Percentiles rank a stretch among this genome's conserved stretches.
These are phyloP conservation scores for Gautieria morchelliformis DNA, from an alignment of 768 basidiomycete genomes.

Conservation along the genomic window DNA sequence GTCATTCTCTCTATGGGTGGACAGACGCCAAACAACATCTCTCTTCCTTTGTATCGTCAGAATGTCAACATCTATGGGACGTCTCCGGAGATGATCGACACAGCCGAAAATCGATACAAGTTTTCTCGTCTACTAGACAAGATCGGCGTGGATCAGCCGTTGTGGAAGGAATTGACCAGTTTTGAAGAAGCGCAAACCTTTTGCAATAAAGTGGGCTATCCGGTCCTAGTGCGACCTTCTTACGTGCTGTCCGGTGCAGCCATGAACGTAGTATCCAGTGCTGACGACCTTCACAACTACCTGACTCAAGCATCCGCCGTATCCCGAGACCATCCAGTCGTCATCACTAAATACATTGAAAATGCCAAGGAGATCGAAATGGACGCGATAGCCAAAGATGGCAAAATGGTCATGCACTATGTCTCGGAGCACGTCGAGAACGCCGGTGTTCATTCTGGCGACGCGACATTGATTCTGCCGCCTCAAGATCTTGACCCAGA, in stretches of 20 bases:
- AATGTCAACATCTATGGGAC: slow-evolving; percentile 99
- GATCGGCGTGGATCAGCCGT: slow-evolving; percentile 96
- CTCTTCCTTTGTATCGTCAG: slow-evolving; percentile 88
- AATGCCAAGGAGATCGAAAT: slow-evolving; percentile 99
- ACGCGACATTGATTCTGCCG: slow-evolving; percentile 95
- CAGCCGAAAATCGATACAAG: slow-evolving; percentile 98
- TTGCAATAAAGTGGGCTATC: slow-evolving; percentile 90
- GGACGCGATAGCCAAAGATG: slow-evolving; percentile 96
- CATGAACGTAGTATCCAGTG: slow-evolving; percentile 97
- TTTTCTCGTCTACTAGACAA: slow-evolving; percentile 97
- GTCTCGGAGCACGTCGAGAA: slow-evolving; percentile 99
- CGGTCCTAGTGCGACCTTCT: slow-evolving; percentile 93
- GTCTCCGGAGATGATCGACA: slow-evolving; percentile 99
- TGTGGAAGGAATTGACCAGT: slow-evolving; percentile 93
- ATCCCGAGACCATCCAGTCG: slow-evolving; percentile 92
- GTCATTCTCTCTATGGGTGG: slow-evolving; percentile 98
- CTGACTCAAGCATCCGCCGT: slow-evolving; percentile 93
- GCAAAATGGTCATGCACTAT: slow-evolving; percentile 99
- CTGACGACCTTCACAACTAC: slow-evolving; percentile 85
- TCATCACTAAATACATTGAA: slow-evolving; percentile 98
- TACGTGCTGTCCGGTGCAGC: slow-evolving; percentile 99
- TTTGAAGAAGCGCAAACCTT: slow-evolving; percentile 81
- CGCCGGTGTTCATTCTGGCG: slow-evolving; percentile 97
- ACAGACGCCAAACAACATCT: slow-evolving; percentile 98
- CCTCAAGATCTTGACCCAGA: slow-evolving; percentile 97